phyloP scores from a whole-genome alignment of 2,329 filamentous ascomycete genomes.

The Aspergillus pseudotamarii region DNA sequence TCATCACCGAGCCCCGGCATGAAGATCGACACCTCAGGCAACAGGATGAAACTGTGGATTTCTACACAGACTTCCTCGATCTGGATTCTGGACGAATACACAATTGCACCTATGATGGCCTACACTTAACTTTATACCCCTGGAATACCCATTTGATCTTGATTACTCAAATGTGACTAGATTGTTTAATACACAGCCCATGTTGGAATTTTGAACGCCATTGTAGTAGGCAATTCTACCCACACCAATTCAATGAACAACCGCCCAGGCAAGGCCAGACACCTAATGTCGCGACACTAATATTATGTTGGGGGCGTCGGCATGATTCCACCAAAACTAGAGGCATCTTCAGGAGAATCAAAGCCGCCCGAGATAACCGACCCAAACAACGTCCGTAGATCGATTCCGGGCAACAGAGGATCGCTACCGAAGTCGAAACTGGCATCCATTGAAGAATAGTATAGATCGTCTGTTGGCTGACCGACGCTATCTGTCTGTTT shows the following conservation, averaged over 20 bases:
- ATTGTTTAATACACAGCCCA: background rate
- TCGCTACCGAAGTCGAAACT: background rate
- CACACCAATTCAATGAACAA: too few relatives aligned
- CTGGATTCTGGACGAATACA: background rate
- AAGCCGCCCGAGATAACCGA: conserved; percentile 1
- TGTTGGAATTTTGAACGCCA: background rate
- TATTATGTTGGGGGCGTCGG: background rate
- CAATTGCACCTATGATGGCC: background rate
- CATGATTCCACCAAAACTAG: background rate
- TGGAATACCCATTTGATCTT: background rate
- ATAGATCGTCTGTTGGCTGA: background rate
- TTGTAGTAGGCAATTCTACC: too few relatives aligned
- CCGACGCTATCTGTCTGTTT: background rate
- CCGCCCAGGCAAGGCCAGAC: too few relatives aligned
- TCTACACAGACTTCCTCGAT: too few relatives aligned
- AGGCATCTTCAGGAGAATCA: background rate
- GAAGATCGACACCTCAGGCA: background rate
- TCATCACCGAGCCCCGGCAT: background rate
- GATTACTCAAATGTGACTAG: background rate
- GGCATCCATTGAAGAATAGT: background rate
- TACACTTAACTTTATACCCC: background rate
- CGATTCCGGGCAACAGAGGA: conserved; percentile 1
- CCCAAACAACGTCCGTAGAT: conserved; percentile 5
- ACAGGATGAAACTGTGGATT: background rate
- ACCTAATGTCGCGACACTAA: too few relatives aligned